Percentiles rank a stretch among this genome's conserved stretches.
Conservation (phyloP, 2,329 filamentous ascomycete genomes). For the Colletotrichum chlorophyti region DNA sequence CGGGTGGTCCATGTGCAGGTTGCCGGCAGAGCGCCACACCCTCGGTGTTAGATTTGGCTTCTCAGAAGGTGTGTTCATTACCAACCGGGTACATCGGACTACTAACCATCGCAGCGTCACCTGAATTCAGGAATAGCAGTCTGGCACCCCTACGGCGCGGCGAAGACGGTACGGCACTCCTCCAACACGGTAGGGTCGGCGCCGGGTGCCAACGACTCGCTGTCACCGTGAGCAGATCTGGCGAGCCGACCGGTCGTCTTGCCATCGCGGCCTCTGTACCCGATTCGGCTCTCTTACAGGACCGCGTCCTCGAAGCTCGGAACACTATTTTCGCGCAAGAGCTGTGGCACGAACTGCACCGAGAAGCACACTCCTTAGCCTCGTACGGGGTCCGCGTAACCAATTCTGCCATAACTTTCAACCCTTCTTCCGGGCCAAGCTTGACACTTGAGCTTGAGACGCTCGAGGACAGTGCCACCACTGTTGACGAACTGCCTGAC, state of each 20-base stretch:
- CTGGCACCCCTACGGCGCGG: constrained; percentile 79
- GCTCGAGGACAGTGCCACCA: constrained; percentile 34
- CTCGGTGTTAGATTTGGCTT: constrained; percentile 92
- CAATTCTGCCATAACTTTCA: constrained; percentile 63
- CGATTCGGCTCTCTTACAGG: constrained; percentile 67
- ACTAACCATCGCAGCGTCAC: constrained; percentile 51
- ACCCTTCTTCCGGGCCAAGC: constrained; percentile 58
- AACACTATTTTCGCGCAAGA: constrained; percentile 86
- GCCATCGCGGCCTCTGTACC: constrained; percentile 57
- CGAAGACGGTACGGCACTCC: constrained; percentile 74
- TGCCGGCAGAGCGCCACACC: constrained; percentile 75
- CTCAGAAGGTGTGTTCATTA: constrained; percentile 64
- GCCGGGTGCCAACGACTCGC: constrained; percentile 66
- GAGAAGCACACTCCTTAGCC: constrained; percentile 78
- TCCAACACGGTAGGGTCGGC: constrained; percentile 69
- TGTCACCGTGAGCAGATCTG: constrained; percentile 68
- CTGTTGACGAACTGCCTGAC: constrained; percentile 44
- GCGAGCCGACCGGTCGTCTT: constrained; percentile 64
- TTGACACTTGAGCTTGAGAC: constrained; percentile 69
- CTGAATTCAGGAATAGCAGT: constrained; percentile 72
- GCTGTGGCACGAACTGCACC: constrained; percentile 86
- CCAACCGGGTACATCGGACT: not conserved
- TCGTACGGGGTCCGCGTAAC: constrained; percentile 73
- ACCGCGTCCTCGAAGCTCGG: constrained; percentile 75
- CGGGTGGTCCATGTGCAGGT: constrained; percentile 84